Evolutionary conservation across 148 eudicot species (phyloP).

Genomic region (Vaccinium corymbosum): DNA sequence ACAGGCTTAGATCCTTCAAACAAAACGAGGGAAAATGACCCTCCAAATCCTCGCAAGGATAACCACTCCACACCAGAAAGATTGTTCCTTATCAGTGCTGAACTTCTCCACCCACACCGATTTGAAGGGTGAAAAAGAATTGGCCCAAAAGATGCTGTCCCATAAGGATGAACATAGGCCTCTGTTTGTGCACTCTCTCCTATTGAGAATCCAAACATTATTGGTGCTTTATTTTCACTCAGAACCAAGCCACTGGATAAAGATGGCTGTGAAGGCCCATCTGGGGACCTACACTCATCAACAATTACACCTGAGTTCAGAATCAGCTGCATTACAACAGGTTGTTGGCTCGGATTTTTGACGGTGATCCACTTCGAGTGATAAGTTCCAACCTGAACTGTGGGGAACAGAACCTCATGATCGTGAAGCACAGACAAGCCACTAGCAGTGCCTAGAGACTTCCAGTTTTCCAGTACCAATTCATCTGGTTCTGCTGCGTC

Average conservation of each 20-base stretch:
- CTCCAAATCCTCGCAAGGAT: conserved; percentile 69
- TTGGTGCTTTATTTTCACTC: conserved; percentile 33
- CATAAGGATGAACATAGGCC: conserved; percentile 66
- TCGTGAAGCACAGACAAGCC: conserved; percentile 49
- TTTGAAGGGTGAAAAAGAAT: conserved; percentile 70
- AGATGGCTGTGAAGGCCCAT: conserved; percentile 41
- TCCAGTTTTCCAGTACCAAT: conserved; percentile 55
- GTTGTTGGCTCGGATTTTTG: conserved; percentile 63
- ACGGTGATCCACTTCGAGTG: conserved; percentile 49
- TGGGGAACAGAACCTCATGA: conserved; percentile 53
- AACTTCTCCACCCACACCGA: conserved; percentile 81
- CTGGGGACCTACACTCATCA: conserved; percentile 44
- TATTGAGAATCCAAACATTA: conserved; percentile 60
- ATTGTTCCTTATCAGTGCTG: conserved; percentile 73
- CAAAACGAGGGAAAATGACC: conserved; percentile 55
- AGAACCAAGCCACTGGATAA: conserved; percentile 39
- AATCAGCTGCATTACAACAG: conserved; percentile 71
- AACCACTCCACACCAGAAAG: conserved; percentile 85
- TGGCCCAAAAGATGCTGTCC: conserved; percentile 62
- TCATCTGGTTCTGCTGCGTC: conserved; percentile 56
- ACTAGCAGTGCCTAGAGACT: conserved; percentile 47
- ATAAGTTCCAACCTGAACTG: conserved; percentile 55
- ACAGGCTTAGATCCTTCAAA: conserved; percentile 52
- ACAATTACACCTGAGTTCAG: conserved; percentile 50
- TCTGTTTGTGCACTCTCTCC: conserved; percentile 51